Evolutionary conservation across 2,329 filamentous ascomycete genomes (phyloP).

Genomic region (Fusarium sp.): DNA sequence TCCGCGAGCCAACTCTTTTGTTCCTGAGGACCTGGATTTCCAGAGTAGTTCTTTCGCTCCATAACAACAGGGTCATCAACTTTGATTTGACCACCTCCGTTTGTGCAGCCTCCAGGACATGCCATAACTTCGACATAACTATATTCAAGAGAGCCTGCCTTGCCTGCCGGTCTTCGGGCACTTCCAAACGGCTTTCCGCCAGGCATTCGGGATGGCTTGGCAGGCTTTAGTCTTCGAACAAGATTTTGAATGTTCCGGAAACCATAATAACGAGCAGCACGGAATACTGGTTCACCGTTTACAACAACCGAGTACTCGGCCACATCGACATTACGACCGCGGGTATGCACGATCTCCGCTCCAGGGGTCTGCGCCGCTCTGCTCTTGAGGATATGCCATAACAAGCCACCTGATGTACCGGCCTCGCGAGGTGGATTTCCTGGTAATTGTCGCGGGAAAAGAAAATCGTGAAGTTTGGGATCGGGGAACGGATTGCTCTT

Average conservation of each 20-base stretch:
- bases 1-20: slow-evolving; percentile 87
- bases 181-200: slow-evolving; percentile 73
- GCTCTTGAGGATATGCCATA: slow-evolving; percentile 84
- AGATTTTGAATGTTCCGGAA: slow-evolving; percentile 99
- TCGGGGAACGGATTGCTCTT: slow-evolving; percentile 76
- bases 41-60: slow-evolving; percentile 58
- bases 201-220: slow-evolving; percentile 80
- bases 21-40: slow-evolving; percentile 76
- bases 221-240: slow-evolving; percentile 89
- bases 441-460: slow-evolving; percentile 69
- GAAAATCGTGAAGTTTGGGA: slow-evolving; percentile 72
- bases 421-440: slow-evolving; percentile 64
- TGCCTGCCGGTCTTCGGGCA: slow-evolving; percentile 63
- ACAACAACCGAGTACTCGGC: slow-evolving; percentile 80
- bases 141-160: slow-evolving; percentile 70
- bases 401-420: slow-evolving; percentile 88
- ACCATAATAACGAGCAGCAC: slow-evolving; percentile 91
- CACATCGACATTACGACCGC: slow-evolving; percentile 91
- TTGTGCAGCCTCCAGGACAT: slow-evolving; percentile 98
- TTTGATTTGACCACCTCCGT: slow-evolving; percentile 95
- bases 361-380: slow-evolving; percentile 77
- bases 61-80: slow-evolving; percentile 77
- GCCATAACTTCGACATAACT: slow-evolving; percentile 99
- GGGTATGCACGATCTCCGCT: slow-evolving; percentile 74
- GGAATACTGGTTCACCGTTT: slow-evolving; percentile 71